Conservation (phyloP, 202 grass and related monocot genomes). For the Hordeum pubiflorum region DNA sequence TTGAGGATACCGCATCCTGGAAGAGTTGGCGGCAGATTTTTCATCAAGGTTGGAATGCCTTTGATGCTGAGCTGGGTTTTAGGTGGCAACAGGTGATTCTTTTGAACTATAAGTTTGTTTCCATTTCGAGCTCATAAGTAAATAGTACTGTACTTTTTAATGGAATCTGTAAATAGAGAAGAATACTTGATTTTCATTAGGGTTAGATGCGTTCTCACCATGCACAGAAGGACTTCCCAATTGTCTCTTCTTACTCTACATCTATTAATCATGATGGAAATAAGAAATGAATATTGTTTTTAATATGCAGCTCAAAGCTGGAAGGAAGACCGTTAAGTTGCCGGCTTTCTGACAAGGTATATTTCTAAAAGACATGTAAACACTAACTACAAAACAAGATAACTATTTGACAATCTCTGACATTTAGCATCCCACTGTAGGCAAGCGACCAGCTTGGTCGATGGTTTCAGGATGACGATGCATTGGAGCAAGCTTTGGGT, state of each 20-base stretch:
- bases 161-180: background rate
- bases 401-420: slow-evolving; percentile 26
- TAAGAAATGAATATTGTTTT: background rate
- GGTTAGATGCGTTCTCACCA: background rate
- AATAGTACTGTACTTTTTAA: background rate
- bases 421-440: slow-evolving; percentile 40
- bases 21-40: slow-evolving; percentile 84
- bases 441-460: slow-evolving; percentile 67
- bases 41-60: slow-evolving; percentile 83
- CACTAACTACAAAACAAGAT: background rate
- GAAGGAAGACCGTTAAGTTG: slow-evolving; percentile 82
- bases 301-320: slow-evolving; percentile 60
- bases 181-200: background rate
- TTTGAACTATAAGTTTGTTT: slow-evolving; percentile 27
- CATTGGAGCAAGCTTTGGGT: slow-evolving; percentile 77
- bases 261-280: slow-evolving; percentile 14
- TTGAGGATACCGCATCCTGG: slow-evolving; percentile 92
- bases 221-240: background rate
- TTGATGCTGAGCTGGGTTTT: slow-evolving; percentile 89
- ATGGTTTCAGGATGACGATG: slow-evolving; percentile 97
- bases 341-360: slow-evolving; percentile 87
- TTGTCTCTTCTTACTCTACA: slow-evolving; percentile 1
- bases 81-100: slow-evolving; percentile 84
- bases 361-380: slow-evolving; percentile 1
- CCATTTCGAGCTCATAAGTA: background rate